Conservation (phyloP, 164 flowering plant genomes). For the Piper betle region DNA sequence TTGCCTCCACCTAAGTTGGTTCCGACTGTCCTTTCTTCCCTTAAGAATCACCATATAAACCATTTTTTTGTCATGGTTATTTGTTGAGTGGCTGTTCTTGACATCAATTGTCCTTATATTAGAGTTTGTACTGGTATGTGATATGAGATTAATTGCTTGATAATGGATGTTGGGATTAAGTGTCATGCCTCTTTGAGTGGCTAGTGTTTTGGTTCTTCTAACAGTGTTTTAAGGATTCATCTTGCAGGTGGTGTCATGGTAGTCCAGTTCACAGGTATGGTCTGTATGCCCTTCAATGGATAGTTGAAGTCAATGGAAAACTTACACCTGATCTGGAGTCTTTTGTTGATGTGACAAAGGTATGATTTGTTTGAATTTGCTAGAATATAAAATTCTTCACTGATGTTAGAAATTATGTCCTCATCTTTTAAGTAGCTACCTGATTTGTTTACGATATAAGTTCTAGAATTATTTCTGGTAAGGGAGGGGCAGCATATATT, state of each 20-base stretch:
- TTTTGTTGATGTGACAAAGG: slow-evolving; percentile 70
- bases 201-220: background rate
- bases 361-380: slow-evolving; percentile 13
- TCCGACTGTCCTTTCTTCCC: no score
- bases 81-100: background rate
- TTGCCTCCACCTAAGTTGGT: no score
- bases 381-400: background rate
- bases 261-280: slow-evolving; percentile 90
- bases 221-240: background rate
- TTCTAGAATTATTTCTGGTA: no score
- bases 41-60: no score
- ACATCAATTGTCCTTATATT: background rate
- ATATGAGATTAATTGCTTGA: no score
- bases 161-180: no score
- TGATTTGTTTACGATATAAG: no score
- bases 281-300: slow-evolving; percentile 84
- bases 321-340: slow-evolving; percentile 75
- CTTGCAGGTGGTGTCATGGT: slow-evolving; percentile 80
- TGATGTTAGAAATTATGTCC: background rate
- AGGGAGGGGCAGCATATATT: no score
- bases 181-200: no score
- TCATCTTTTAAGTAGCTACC: no score
- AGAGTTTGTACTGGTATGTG: background rate
- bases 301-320: slow-evolving; percentile 83
- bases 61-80: background rate